Conservation (phyloP, 768 basidiomycete species). For the Hortiboletus campestris region DNA sequence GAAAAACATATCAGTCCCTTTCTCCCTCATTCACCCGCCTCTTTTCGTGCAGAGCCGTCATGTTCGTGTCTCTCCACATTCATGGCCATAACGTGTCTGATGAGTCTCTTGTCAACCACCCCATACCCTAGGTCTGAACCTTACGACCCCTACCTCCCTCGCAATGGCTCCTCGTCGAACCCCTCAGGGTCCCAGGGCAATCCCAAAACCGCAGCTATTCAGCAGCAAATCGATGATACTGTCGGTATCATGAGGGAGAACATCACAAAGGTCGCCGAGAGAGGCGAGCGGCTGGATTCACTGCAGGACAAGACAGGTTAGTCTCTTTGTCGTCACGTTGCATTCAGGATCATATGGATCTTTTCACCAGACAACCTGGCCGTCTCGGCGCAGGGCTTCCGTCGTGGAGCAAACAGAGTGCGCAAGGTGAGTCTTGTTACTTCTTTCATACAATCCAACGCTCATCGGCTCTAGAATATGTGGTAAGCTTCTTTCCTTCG, state of each 20-base stretch:
- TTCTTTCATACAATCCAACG: neutral
- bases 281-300: constrained; percentile 91
- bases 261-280: constrained; percentile 92
- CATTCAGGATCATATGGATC: neutral
- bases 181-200: constrained; percentile 51
- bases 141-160: constrained; percentile 97
- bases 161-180: constrained; percentile 65
- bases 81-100: neutral
- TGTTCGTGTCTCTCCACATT: constrained; percentile 25
- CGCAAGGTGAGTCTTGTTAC: constrained; percentile 66
- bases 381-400: constrained; percentile 98
- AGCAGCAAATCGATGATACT: constrained; percentile 96
- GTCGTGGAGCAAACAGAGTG: constrained; percentile 94
- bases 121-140: constrained; percentile 79
- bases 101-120: constrained; percentile 1
- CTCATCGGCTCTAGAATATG: constrained; percentile 64
- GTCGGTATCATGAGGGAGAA: constrained; percentile 98
- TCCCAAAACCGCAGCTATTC: constrained; percentile 90
- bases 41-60: constrained; percentile 12
- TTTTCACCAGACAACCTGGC: constrained; percentile 80
- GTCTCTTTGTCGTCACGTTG: constrained; percentile 27
- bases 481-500: constrained; percentile 55
- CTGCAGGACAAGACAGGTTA: constrained; percentile 97
- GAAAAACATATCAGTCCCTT: constrained; percentile 1
- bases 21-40: neutral